phyloP scores from a whole-genome alignment of 495 filamentous ascomycete species.

The Aspergillus wentii region DNA sequence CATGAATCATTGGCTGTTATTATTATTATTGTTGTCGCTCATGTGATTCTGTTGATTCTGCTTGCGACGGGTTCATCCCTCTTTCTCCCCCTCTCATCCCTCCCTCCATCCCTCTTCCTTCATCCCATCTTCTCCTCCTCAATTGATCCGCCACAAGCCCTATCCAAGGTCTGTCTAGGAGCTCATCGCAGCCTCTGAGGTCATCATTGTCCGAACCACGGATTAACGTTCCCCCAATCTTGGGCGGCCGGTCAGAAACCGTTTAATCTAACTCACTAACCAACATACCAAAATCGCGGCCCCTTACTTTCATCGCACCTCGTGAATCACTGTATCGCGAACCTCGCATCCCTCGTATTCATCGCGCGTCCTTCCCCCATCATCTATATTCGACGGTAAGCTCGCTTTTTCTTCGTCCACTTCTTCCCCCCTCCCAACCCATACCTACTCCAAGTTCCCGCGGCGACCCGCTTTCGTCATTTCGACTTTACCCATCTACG shows the following conservation, averaged over 20 bases:
- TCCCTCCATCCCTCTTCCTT: too few species aligned
- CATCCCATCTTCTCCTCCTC: too few species aligned
- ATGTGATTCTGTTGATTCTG: too few species aligned
- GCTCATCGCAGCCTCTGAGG: too few species aligned
- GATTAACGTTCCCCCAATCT: slow-evolving; percentile 24
- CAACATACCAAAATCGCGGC: neutral
- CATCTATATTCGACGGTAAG: too few species aligned
- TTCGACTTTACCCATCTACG: slow-evolving; percentile 10
- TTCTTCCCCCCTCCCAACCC: neutral
- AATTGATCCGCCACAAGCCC: too few species aligned
- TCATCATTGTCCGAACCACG: too few species aligned
- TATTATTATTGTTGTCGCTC: too few species aligned
- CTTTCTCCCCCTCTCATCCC: too few species aligned
- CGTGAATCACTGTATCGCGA: neutral
- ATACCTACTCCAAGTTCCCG: neutral
- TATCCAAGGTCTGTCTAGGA: too few species aligned
- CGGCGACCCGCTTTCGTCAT: neutral
- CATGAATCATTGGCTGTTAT: too few species aligned
- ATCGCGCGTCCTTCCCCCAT: neutral
- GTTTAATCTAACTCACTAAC: slow-evolving; percentile 8
- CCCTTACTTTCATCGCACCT: neutral
- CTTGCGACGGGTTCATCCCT: too few species aligned
- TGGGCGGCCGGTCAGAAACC: slow-evolving; percentile 19
- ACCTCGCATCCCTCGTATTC: neutral
- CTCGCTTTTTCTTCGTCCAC: neutral